Base-by-base conservation (phyloP, 2,329 filamentous ascomycete genomes). In the Botrytis deweyae region DNA sequence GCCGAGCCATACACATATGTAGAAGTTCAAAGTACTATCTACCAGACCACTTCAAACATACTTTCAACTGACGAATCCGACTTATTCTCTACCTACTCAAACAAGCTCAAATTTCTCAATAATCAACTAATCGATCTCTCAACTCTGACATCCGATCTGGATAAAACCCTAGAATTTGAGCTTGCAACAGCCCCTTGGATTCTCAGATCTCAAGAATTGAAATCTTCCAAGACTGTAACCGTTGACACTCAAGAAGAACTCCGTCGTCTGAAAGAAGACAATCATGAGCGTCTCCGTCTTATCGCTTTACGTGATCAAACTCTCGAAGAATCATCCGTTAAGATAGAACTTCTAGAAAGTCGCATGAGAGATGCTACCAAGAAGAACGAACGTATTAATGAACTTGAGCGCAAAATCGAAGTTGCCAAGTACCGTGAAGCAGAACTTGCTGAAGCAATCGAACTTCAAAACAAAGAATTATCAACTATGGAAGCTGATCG, bases 271-370 rank as follows among this genome's bases (percentile, higher is more conserved):
- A 93, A 91, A 78, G 93, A 95, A 71, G 92, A 95, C 77, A 88
- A 96, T 77, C 90, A 91, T 77, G 93, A 95, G 79, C 90, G 92
- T 33, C 91, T 93, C 5, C 90, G 91, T 72, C 87, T 88, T 5
- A 87, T 94, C 73, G 90, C 91, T 1, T 88, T 91, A 76, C 90
- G 91, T 76, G 93, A 97, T 77, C 93, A 95, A 81, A 91, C 91
- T 52, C 89, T 97, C 70, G 94, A 97, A 82, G 95, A 97, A 74
- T 88, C 93, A 38, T 89, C 91, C n/a, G 92, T 98, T 78, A 95
- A 96, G 82, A 97, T 98, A 78, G 95, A 98, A 83, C 93, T 96
- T 59, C 89, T 98, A 55, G 93, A 97, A 82, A 93, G 93, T 12
- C 88, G 93, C 73, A 95, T 96, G 91, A 90, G 91, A 74, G 94